A percentile compares a stretch with the other conserved stretches of the same genome.
These are phyloP conservation scores for Pezicula rhizophila DNA, from an alignment of 2,329 filamentous ascomycete genomes.

Conservation along the genomic window DNA sequence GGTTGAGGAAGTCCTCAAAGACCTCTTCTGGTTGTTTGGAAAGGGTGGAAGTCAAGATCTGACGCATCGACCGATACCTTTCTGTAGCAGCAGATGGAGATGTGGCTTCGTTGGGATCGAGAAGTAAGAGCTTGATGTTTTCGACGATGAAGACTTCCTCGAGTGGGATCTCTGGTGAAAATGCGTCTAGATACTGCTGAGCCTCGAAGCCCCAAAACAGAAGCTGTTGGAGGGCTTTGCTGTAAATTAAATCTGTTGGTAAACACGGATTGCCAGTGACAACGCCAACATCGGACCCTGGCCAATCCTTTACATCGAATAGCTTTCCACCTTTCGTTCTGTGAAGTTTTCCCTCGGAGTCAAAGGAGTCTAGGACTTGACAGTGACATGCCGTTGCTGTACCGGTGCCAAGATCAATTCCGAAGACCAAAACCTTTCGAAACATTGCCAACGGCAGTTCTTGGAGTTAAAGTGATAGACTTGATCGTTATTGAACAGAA, in stretches of 20 bases:
- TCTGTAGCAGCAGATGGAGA: background rate
- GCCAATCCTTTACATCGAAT: conserved; percentile 6
- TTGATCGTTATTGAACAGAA: no score
- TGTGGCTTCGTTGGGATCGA: conserved; percentile 2
- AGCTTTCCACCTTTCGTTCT: background rate
- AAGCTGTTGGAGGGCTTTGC: conserved; percentile 2
- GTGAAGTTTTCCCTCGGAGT: background rate
- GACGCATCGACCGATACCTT: conserved; percentile 3
- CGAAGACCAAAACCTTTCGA: no score
- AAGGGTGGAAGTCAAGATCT: background rate
- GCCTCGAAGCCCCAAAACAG: conserved; percentile 7
- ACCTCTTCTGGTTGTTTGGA: conserved; percentile 3
- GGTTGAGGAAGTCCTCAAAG: conserved; percentile 7
- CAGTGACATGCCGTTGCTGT: background rate
- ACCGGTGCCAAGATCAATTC: background rate
- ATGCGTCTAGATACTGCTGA: conserved; percentile 8
- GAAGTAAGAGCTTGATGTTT: conserved; percentile 9
- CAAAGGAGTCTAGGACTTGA: background rate
- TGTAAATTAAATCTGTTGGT: conserved; percentile 9
- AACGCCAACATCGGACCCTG: background rate
- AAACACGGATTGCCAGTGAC: conserved; percentile 5
- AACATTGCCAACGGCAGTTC: no score
- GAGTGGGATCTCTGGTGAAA: background rate
- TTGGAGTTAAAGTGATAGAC: no score
- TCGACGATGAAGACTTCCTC: conserved; percentile 9